A percentile compares a stretch with the other conserved stretches of the same genome.
Conservation (phyloP, 73 alveolate species). For the Paramecium caudatum region DNA sequence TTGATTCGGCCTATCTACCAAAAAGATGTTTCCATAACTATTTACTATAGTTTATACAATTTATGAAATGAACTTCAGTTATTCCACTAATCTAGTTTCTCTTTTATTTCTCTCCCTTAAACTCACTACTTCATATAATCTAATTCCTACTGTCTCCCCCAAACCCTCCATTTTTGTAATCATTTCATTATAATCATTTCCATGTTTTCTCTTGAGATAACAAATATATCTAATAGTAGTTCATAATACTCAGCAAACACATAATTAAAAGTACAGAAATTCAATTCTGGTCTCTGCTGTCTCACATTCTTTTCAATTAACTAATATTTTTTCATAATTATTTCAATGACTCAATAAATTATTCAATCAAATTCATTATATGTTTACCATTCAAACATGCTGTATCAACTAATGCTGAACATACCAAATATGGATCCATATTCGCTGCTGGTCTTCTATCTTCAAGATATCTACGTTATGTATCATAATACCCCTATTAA, state of each 20-base stretch:
- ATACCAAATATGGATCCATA: slow-evolving; percentile 92
- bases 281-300: background rate
- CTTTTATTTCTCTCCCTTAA: slow-evolving; percentile 64
- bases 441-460: slow-evolving; percentile 96
- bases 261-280: slow-evolving; percentile 20
- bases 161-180: slow-evolving; percentile 14
- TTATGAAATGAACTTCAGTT: slow-evolving; percentile 54
- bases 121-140: slow-evolving; percentile 58
- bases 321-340: slow-evolving; percentile 47
- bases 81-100: slow-evolving; percentile 51
- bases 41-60: background rate
- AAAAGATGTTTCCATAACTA: slow-evolving; percentile 68
- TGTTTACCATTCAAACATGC: slow-evolving; percentile 27
- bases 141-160: slow-evolving; percentile 25
- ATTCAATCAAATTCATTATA: slow-evolving; percentile 13
- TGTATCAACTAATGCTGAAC: slow-evolving; percentile 80
- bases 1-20: slow-evolving; percentile 61
- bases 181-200: slow-evolving; percentile 35
- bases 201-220: slow-evolving; percentile 5
- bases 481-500: slow-evolving; percentile 78
- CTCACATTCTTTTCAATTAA: slow-evolving; percentile 34
- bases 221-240: background rate
- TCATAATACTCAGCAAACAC: background rate
- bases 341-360: slow-evolving; percentile 26
- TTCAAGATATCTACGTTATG: slow-evolving; percentile 81